Conservation (phyloP, 2,329 filamentous ascomycete species). For the Exophiala sp. region DNA sequence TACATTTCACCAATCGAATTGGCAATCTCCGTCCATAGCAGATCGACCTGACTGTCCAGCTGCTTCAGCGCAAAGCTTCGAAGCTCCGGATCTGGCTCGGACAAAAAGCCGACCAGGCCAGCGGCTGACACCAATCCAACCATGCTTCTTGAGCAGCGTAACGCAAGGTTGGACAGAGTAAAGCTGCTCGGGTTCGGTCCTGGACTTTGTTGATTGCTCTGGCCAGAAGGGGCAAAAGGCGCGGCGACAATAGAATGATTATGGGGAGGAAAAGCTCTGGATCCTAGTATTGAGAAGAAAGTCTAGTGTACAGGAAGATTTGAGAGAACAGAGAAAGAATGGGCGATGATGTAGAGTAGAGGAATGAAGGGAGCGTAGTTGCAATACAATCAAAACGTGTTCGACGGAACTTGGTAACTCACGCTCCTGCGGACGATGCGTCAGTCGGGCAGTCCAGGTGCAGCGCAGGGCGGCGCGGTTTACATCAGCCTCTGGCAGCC, state of each 20-base stretch:
- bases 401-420: not conserved
- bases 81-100: conserved; percentile 88
- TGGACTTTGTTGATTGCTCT: conserved; percentile 15
- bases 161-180: conserved; percentile 6
- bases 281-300: conserved; percentile 13
- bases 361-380: conserved; percentile 4
- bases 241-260: conserved; percentile 8
- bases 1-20: conserved; percentile 91
- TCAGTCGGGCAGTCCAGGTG: not conserved
- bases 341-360: conserved; percentile 10
- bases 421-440: not conserved
- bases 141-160: conserved; percentile 50
- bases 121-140: conserved; percentile 89
- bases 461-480: not conserved
- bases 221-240: conserved; percentile 9
- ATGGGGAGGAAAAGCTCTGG: not conserved
- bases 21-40: conserved; percentile 95
- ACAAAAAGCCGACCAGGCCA: conserved; percentile 89
- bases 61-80: conserved; percentile 92
- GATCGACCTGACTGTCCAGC: conserved; percentile 92
- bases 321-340: conserved; percentile 7
- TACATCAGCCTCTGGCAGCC: conserved; percentile 5
- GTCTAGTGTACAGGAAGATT: conserved; percentile 24
- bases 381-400: conserved; percentile 1
- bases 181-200: not conserved